These are phyloP conservation scores for Baeospora myosura DNA, from an alignment of 1,284 basidiomycete species.

Conservation along the genomic window DNA sequence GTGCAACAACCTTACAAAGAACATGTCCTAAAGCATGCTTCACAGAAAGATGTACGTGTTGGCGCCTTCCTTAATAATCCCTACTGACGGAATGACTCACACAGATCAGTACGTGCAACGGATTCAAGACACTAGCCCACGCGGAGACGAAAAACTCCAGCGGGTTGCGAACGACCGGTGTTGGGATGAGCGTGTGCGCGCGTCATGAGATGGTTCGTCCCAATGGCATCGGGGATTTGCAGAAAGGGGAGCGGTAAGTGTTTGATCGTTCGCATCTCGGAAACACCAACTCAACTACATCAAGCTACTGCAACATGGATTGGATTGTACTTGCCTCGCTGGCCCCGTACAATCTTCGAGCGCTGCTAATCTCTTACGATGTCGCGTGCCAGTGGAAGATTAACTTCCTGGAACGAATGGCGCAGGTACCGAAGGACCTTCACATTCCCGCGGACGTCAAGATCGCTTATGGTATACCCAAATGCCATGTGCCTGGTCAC, in stretches of 20 bases:
- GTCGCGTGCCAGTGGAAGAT: slow-evolving; percentile 19
- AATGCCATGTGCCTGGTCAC: slow-evolving; percentile 22
- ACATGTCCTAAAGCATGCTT: not conserved
- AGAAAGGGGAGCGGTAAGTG: slow-evolving; percentile 20
- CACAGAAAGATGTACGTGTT: slow-evolving; percentile 9
- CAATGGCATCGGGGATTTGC: slow-evolving; percentile 17
- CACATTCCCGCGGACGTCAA: slow-evolving; percentile 2
- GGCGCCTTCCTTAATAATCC: not conserved
- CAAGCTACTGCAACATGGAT: slow-evolving; percentile 22
- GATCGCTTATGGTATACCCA: slow-evolving; percentile 14
- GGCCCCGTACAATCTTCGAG: not conserved
- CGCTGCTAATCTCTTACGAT: slow-evolving; percentile 16
- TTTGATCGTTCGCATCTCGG: not conserved
- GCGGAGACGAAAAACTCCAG: slow-evolving; percentile 9
- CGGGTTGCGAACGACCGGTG: slow-evolving; percentile 16
- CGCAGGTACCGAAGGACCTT: slow-evolving; percentile 9
- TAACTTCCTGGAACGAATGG: slow-evolving; percentile 10
- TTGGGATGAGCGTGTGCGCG: slow-evolving; percentile 15
- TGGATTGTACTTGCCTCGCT: slow-evolving; percentile 16
- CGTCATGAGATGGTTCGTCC: slow-evolving; percentile 16
- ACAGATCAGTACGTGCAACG: slow-evolving; percentile 9
- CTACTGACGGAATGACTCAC: not conserved
- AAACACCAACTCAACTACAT: slow-evolving; percentile 8
- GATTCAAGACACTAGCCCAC: slow-evolving; percentile 12
- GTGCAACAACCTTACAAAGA: slow-evolving; percentile 3